Conservation (phyloP, 352 stramenopile genomes). For the Phytophthora cryptogea region DNA sequence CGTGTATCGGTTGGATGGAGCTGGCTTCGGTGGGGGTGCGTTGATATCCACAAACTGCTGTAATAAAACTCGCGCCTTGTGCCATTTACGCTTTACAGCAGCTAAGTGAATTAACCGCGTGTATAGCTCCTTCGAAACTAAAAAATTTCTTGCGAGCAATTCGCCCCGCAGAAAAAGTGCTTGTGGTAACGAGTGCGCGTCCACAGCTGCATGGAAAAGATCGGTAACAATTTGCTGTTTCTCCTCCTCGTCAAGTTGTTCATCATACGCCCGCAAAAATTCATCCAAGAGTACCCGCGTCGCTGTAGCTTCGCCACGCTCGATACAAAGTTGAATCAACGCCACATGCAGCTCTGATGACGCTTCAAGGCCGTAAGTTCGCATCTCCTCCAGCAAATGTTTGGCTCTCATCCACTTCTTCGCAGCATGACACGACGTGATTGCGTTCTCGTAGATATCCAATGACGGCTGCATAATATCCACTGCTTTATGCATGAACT, state of each 20-base stretch:
- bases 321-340: conserved; percentile 57
- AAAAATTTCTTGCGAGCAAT: conserved; percentile 35
- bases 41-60: conserved; percentile 50
- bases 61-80: conserved; percentile 54
- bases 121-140: conserved; percentile 43
- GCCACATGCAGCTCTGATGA: conserved; percentile 53
- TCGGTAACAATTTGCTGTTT: conserved; percentile 43
- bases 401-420: conserved; percentile 77
- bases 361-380: conserved; percentile 53
- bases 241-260: conserved; percentile 45
- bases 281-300: conserved; percentile 48
- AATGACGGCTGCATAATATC: conserved; percentile 74
- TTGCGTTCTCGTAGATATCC: conserved; percentile 77
- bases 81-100: conserved; percentile 56
- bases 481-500: conserved; percentile 68
- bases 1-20: conserved; percentile 49
- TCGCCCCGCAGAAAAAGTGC: conserved; percentile 66
- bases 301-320: conserved; percentile 54
- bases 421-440: conserved; percentile 50
- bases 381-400: conserved; percentile 70
- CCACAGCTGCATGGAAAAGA: conserved; percentile 49
- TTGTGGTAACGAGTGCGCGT: conserved; percentile 51
- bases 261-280: conserved; percentile 45
- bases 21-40: conserved; percentile 35
- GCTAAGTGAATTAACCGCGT: conserved; percentile 54